Conservation (phyloP, 2,329 filamentous ascomycete genomes). For the Beauveria rudraprayagi region DNA sequence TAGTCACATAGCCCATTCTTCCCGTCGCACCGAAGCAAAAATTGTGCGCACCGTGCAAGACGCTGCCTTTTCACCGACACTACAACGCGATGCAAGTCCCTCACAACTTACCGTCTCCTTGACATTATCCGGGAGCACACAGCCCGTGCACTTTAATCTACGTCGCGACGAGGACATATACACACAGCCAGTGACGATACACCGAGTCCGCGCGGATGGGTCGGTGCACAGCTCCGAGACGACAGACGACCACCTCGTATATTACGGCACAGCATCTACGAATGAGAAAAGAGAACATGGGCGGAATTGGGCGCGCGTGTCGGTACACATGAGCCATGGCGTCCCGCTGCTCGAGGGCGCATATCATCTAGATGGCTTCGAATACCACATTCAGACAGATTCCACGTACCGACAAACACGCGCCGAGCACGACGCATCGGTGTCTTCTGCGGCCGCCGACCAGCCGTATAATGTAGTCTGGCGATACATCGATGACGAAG, state of each 20-base stretch:
- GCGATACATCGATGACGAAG: conserved; percentile 1
- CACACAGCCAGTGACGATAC: conserved; percentile 8
- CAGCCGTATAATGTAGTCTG: conserved; percentile 11
- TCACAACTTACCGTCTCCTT: conserved; percentile 5
- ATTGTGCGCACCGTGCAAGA: neutral
- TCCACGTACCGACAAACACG: conserved; percentile 4
- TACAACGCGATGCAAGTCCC: neutral
- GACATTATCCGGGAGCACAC: neutral
- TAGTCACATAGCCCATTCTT: neutral
- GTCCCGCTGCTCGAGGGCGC: conserved; percentile 12
- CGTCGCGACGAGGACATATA: conserved; percentile 12
- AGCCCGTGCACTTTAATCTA: conserved; percentile 1
- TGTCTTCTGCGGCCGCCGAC: neutral
- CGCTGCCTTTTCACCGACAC: neutral
- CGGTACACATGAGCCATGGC: conserved; percentile 4
- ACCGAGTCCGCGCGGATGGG: conserved; percentile 8
- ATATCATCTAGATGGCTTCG: conserved; percentile 12
- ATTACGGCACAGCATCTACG: conserved; percentile 5
- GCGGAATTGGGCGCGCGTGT: conserved; percentile 12
- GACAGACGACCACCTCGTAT: conserved; percentile 11
- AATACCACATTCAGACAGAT: conserved; percentile 14
- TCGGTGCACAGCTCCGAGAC: conserved; percentile 6
- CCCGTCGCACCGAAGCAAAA: neutral
- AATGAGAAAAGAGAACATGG: neutral
- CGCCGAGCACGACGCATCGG: neutral